Conservation (phyloP, 805 yeast species). For the Nakazawaea wyomingensis region DNA sequence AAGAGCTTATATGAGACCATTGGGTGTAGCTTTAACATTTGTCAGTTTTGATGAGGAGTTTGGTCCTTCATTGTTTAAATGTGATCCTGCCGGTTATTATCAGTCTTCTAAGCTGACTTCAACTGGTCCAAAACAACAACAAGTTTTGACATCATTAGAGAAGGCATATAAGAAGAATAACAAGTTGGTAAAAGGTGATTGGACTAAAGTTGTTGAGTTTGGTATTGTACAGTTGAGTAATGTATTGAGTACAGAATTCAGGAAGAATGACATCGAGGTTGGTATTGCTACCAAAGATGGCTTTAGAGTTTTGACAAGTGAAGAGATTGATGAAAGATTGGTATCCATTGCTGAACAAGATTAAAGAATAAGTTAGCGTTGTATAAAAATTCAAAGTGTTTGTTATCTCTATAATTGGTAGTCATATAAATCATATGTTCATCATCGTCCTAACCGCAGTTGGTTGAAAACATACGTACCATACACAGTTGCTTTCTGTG, state of each 20-base stretch:
- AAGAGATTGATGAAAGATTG: constrained; percentile 91
- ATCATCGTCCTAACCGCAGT: no score
- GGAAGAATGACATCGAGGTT: constrained; percentile 88
- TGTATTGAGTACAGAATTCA: constrained; percentile 86
- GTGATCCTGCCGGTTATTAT: constrained; percentile 97
- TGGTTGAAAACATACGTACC: no score
- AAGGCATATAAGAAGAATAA: constrained; percentile 73
- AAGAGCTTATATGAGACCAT: constrained; percentile 97
- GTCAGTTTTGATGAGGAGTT: constrained; percentile 81
- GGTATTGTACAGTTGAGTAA: constrained; percentile 84
- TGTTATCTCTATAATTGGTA: no score
- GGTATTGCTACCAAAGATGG: constrained; percentile 76
- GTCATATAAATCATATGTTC: no score
- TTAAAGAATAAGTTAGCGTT: no score
- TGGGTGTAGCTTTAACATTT: constrained; percentile 90
- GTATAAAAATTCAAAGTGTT: no score
- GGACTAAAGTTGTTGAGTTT: constrained; percentile 85
- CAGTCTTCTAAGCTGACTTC: constrained; percentile 89
- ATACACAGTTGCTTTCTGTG: no score
- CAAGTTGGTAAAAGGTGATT: constrained; percentile 62
- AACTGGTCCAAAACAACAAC: constrained; percentile 97
- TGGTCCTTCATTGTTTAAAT: constrained; percentile 87
- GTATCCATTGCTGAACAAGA: constrained; percentile 96
- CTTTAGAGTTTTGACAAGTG: constrained; percentile 69
- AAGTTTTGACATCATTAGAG: constrained; percentile 83